phyloP scores from a whole-genome alignment of 352 stramenopile species.

The Phytopythium kandeliae region DNA sequence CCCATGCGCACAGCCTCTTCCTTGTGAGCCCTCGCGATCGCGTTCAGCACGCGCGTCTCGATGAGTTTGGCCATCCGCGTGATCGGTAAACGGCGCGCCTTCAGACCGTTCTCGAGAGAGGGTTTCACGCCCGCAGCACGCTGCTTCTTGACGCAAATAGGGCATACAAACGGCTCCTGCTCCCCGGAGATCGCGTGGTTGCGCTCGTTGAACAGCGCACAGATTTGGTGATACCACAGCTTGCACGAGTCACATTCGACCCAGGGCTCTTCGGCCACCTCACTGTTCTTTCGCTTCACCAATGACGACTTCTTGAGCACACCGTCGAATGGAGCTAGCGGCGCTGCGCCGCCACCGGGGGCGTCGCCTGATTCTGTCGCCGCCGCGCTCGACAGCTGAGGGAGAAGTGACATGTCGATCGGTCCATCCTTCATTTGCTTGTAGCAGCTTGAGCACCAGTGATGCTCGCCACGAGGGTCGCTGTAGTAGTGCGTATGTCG shows the following conservation, averaged over 20 bases:
- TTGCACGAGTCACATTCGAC: slow-evolving; percentile 98
- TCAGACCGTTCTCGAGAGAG: slow-evolving; percentile 76
- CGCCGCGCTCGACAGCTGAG: slow-evolving; percentile 61
- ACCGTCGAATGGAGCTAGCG: slow-evolving; percentile 36
- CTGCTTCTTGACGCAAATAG: slow-evolving; percentile 85
- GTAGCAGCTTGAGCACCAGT: slow-evolving; percentile 87
- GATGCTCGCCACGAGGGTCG: slow-evolving; percentile 73
- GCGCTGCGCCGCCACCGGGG: slow-evolving; percentile 11
- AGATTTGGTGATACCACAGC: slow-evolving; percentile 99
- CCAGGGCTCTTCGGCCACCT: slow-evolving; percentile 96
- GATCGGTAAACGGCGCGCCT: slow-evolving; percentile 70
- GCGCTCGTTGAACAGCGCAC: slow-evolving; percentile 98
- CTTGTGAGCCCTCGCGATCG: slow-evolving; percentile 68
- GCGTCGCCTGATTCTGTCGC: slow-evolving; percentile 29
- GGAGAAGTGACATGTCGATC: slow-evolving; percentile 88
- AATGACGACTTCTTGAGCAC: slow-evolving; percentile 93
- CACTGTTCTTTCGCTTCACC: slow-evolving; percentile 98
- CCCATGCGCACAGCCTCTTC: slow-evolving; percentile 79
- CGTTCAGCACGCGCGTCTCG: slow-evolving; percentile 68
- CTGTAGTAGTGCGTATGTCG: slow-evolving; percentile 87
- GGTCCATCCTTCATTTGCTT: slow-evolving; percentile 89
- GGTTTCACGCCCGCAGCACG: slow-evolving; percentile 63
- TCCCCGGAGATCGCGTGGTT: slow-evolving; percentile 94
- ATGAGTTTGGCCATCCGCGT: slow-evolving; percentile 84
- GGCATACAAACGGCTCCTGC: slow-evolving; percentile 83